Conservation (phyloP, 140 eudicot genomes). For the Oenanthe javanica region DNA sequence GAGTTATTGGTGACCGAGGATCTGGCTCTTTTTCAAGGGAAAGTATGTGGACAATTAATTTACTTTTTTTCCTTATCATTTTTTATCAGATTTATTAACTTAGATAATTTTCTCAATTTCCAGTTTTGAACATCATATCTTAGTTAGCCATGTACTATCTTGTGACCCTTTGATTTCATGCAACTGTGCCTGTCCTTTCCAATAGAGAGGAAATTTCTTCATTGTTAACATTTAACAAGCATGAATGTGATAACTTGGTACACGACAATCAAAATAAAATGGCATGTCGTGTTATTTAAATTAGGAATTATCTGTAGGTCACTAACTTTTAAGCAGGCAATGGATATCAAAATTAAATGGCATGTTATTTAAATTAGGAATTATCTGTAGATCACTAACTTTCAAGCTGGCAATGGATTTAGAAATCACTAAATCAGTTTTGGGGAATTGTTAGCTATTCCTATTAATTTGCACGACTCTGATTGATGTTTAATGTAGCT, state of each 20-base stretch:
- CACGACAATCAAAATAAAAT: not conserved
- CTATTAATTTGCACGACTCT: not conserved
- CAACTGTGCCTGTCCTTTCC: not conserved
- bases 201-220: not conserved
- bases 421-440: not conserved
- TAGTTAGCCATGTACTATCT: not conserved
- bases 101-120: not conserved
- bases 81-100: not conserved
- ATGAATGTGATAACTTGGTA: not conserved
- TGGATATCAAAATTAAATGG: not conserved
- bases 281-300: not conserved
- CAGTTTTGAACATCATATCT: not conserved
- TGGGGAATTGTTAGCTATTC: not conserved
- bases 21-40: constrained; percentile 95
- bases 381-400: not conserved
- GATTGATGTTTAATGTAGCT: not conserved
- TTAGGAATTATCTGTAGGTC: not conserved
- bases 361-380: not conserved
- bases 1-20: constrained; percentile 97
- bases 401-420: not conserved
- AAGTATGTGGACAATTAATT: constrained; percentile 45
- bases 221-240: not conserved
- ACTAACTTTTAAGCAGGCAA: not conserved
- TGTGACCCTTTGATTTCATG: not conserved
- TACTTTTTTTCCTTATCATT: not conserved